Conservation (phyloP, 805 yeast species). For the Deakozyma indianensis region DNA sequence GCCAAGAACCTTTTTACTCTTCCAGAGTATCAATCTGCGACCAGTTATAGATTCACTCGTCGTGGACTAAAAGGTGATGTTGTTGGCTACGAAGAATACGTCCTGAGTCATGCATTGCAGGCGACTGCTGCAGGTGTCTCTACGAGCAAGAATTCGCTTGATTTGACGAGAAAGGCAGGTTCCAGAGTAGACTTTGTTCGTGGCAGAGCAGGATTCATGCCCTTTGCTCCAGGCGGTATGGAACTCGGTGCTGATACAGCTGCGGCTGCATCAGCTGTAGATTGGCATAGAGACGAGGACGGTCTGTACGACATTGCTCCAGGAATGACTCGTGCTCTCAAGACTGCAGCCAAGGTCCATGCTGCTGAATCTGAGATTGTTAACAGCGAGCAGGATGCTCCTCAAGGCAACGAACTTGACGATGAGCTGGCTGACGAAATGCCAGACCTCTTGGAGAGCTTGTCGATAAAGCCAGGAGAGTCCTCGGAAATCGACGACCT, state of each 20-base stretch:
- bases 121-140: slow-evolving; percentile 11
- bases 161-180: slow-evolving; percentile 54
- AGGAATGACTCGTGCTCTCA: slow-evolving; percentile 64
- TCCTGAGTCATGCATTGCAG: background rate
- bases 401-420: slow-evolving; percentile 6
- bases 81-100: background rate
- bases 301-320: slow-evolving; percentile 79
- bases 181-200: slow-evolving; percentile 44
- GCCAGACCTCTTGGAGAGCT: background rate
- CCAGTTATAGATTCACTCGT: background rate
- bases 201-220: slow-evolving; percentile 65
- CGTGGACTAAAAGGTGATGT: background rate
- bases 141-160: slow-evolving; percentile 54
- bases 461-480: background rate
- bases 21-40: background rate
- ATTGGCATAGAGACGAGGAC: slow-evolving; percentile 48
- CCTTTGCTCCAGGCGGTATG: slow-evolving; percentile 91
- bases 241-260: slow-evolving; percentile 15
- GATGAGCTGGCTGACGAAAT: slow-evolving; percentile 8
- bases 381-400: slow-evolving; percentile 3
- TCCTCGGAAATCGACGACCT: slow-evolving; percentile 27
- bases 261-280: slow-evolving; percentile 13
- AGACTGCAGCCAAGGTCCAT: slow-evolving; percentile 23
- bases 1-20: background rate
- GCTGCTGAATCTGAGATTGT: slow-evolving; percentile 21